phyloP scores from a whole-genome alignment of 306 rosid genomes.

The Ceratonia siliqua region DNA sequence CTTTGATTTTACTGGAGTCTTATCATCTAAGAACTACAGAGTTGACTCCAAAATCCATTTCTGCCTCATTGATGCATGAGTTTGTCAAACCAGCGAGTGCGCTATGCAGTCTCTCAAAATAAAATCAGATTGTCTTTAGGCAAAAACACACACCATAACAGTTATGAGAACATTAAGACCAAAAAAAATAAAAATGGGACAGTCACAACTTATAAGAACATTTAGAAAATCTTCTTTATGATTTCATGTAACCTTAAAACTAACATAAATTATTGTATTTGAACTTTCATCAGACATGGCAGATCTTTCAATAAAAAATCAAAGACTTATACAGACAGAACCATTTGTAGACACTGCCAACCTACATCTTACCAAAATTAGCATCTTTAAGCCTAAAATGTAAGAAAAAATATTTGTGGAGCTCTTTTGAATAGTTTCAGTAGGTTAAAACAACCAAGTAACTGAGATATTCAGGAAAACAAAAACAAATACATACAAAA shows the following conservation, averaged over 20 bases:
- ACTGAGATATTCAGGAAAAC: neutral
- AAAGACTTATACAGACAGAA: neutral
- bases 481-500: neutral
- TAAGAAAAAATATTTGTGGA: neutral
- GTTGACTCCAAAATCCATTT: slow-evolving; percentile 1
- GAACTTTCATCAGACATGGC: neutral
- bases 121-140: no score
- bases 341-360: neutral
- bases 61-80: neutral
- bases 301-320: neutral
- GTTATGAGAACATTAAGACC: no score
- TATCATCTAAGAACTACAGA: slow-evolving; percentile 5
- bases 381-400: neutral
- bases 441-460: neutral
- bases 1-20: neutral
- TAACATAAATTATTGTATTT: neutral
- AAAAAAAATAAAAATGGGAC: neutral
- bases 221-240: neutral
- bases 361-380: neutral
- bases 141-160: no score
- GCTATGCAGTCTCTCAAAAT: no score
- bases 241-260: neutral
- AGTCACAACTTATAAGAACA: neutral
- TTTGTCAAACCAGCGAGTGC: no score
- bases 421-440: neutral